Evolutionary conservation across 2,329 filamentous ascomycete genomes (phyloP).

Genomic region (Ophiosphaerella herpotricha): DNA sequence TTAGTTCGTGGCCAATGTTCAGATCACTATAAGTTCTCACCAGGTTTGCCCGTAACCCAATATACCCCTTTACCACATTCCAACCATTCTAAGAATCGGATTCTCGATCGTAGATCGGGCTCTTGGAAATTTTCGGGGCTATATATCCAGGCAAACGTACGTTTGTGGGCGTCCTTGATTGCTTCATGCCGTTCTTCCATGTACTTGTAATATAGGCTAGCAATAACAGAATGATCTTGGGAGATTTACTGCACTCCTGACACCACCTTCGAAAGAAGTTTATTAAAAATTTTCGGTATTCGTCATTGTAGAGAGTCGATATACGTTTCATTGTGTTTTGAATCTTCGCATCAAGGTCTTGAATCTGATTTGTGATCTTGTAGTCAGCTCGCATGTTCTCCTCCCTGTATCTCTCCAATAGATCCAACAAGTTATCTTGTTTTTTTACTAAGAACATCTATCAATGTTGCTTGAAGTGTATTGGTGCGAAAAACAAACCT

Average conservation of each 20-base stretch:
- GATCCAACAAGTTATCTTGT: too few relatives aligned
- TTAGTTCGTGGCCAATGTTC: slow-evolving; percentile 17
- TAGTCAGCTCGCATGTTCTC: neutral
- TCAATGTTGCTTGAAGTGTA: too few relatives aligned
- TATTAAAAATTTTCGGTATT: neutral
- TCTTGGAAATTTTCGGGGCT: neutral
- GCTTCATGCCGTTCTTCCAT: slow-evolving; percentile 2
- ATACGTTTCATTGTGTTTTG: neutral
- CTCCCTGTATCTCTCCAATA: too few relatives aligned
- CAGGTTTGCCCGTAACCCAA: too few relatives aligned
- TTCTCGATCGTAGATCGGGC: neutral
- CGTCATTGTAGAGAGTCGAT: neutral
- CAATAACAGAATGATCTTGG: neutral
- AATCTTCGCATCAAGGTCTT: neutral
- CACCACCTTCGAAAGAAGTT: neutral
- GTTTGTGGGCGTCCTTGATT: slow-evolving; percentile 2
- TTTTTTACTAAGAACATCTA: too few relatives aligned
- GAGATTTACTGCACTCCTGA: neutral
- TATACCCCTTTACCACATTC: too few relatives aligned
- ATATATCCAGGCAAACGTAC: slow-evolving; percentile 13
- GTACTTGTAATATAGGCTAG: slow-evolving; percentile 1
- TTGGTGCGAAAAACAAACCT: slow-evolving; percentile 1
- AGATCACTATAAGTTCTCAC: slow-evolving; percentile 11
- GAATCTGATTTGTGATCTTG: neutral
- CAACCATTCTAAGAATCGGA: slow-evolving; percentile 6